Base-by-base conservation (phyloP, 352 stramenopile species). In the Thalassiosira exigua region DNA sequence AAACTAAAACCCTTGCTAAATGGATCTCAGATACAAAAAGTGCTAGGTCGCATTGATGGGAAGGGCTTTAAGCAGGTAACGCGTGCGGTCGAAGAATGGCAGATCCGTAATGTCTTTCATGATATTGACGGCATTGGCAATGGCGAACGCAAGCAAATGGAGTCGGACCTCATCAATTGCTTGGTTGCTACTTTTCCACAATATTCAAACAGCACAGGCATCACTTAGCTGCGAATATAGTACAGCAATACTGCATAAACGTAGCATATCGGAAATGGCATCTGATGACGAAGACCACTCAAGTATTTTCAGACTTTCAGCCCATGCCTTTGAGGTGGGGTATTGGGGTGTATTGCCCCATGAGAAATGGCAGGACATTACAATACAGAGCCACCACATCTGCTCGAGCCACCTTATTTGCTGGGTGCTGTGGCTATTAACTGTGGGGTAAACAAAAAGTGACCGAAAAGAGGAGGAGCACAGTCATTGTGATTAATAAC, bases 11-110 rank as follows among this genome's bases (percentile, higher is more conserved):
- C 46, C 5, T 36, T 66, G n/a, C 60, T 69, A 27, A 33, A 69
- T 61, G 60, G 60, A 30, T 69, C 60, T 44, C 60, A 61, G 19
- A 61, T 69, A 24, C n/a, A 61, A 61, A 21, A 39, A 26, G 22
- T 21, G 5, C 21, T 60, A 19, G 17, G 3, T n/a, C 4, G 41
- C 21, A 30, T 72, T 50, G 30, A 66, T 21, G 62, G 62, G 7
- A 12, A 42, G 4, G 29, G 7, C n/a, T 72, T 72, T 27, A 66
- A 29, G 41, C 46, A 67, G 26, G 51, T 72, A 21, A 12, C 36
- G 4, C 5, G 42, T 3, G 46, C 62, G 32, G 50, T 66, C 11
- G 62, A 72, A 32, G 53, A 72, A 30, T 72, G 62, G 62, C 62
- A 72, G 41, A 30, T 72, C 22, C 22, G 39, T 12, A 56, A 69